A percentile compares a stretch with the other conserved stretches of the same genome.
Evolutionary conservation across 2,329 filamentous ascomycete genomes (phyloP).

Genomic region (Monosporascus sp.): DNA sequence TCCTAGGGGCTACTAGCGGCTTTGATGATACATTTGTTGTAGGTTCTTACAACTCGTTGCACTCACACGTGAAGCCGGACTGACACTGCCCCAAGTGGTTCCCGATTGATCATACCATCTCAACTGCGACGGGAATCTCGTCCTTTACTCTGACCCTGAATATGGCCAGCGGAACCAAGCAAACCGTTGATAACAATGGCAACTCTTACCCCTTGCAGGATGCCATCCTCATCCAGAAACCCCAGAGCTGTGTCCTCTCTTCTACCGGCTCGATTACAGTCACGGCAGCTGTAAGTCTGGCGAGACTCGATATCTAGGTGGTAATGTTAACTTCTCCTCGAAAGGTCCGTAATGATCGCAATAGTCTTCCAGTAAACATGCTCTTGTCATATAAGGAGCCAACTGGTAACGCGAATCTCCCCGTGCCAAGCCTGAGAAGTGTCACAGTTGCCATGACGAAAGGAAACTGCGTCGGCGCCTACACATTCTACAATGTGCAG

Average conservation of each 20-base stretch:
- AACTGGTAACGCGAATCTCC: slow-evolving; percentile 31
- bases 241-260: slow-evolving; percentile 51
- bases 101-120: slow-evolving; percentile 45
- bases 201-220: slow-evolving; percentile 51
- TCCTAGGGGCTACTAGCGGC: slow-evolving; percentile 46
- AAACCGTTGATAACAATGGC: slow-evolving; percentile 53
- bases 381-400: slow-evolving; percentile 40
- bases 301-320: too few species aligned
- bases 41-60: slow-evolving; percentile 11
- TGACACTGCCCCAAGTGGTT: slow-evolving; percentile 27
- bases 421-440: slow-evolving; percentile 36
- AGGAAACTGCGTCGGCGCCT: slow-evolving; percentile 40
- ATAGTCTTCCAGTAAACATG: slow-evolving; percentile 35
- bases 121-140: slow-evolving; percentile 55
- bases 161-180: slow-evolving; percentile 39
- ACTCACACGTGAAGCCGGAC: background rate
- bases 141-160: slow-evolving; percentile 53
- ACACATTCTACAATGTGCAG: slow-evolving; percentile 43
- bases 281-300: slow-evolving; percentile 33
- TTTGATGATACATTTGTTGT: slow-evolving; percentile 59
- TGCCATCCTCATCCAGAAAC: slow-evolving; percentile 47
- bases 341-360: slow-evolving; percentile 43
- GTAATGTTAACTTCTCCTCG: slow-evolving; percentile 1
- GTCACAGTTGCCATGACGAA: slow-evolving; percentile 35
- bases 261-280: slow-evolving; percentile 38